Evolutionary conservation across 2,329 filamentous ascomycete species (phyloP).

Genomic region (Colletotrichum zoysiae): DNA sequence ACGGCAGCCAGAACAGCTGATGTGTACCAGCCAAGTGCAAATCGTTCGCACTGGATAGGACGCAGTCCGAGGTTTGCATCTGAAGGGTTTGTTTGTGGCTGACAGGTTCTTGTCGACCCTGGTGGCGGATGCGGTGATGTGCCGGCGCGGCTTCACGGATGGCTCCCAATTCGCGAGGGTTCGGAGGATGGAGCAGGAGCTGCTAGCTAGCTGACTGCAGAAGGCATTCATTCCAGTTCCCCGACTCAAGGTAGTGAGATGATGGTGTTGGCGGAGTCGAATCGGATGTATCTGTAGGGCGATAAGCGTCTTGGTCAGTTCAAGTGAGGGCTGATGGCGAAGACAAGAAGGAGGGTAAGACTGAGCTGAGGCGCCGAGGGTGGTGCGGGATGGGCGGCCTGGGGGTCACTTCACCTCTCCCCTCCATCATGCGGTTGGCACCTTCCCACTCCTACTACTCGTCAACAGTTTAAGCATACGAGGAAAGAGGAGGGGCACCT

Average conservation of each 20-base stretch:
- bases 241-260: constrained; percentile 13
- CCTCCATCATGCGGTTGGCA: background rate
- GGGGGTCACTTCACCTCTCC: background rate
- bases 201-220: constrained; percentile 9
- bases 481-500: constrained; percentile 7
- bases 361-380: background rate
- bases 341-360: constrained; percentile 29
- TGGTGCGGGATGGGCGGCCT: constrained; percentile 7
- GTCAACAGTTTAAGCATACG: constrained; percentile 2
- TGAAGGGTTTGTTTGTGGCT: constrained; percentile 31
- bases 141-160: constrained; percentile 30
- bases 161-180: constrained; percentile 30
- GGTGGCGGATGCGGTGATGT: constrained; percentile 17
- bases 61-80: constrained; percentile 6
- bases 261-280: background rate
- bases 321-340: constrained; percentile 17
- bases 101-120: constrained; percentile 11
- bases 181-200: background rate
- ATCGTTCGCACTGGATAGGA: constrained; percentile 21
- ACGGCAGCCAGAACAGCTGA: constrained; percentile 17
- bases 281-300: constrained; percentile 12
- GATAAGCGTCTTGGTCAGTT: constrained; percentile 15
- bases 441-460: background rate
- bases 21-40: background rate
- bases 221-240: background rate